A percentile compares a stretch with the other conserved stretches of the same genome.
These are phyloP conservation scores for Diophrys appendiculata DNA, from an alignment of 73 alveolate genomes.

Conservation along the genomic window DNA sequence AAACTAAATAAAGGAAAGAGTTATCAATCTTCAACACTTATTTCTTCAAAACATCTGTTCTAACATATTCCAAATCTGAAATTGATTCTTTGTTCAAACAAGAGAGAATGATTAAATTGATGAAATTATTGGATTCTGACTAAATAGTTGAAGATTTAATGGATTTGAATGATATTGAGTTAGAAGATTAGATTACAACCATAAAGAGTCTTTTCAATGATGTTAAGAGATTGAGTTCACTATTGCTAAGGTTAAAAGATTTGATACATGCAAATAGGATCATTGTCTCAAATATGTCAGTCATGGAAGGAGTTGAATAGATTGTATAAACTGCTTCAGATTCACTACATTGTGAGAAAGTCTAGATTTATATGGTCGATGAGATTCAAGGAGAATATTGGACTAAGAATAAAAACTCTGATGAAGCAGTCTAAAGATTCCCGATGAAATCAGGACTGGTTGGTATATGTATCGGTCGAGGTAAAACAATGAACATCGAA, in stretches of 20 bases:
- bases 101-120: neutral
- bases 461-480: neutral
- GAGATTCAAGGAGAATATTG: neutral
- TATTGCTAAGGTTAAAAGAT: neutral
- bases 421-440: neutral
- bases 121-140: neutral
- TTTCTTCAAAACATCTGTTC: neutral
- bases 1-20: neutral
- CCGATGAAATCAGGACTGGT: neutral
- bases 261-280: neutral
- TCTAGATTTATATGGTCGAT: neutral
- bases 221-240: neutral
- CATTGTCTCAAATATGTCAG: neutral
- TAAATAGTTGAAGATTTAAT: neutral
- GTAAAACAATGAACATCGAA: conserved; percentile 34
- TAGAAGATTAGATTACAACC: neutral
- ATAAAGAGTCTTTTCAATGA: neutral
- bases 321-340: neutral
- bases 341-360: neutral
- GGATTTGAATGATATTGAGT: neutral
- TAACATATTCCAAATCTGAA: neutral
- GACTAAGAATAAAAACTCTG: neutral
- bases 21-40: neutral
- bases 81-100: neutral
- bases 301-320: too few relatives aligned